phyloP scores from a whole-genome alignment of 345 rosid genomes.

The Hibiscus trionum region DNA sequence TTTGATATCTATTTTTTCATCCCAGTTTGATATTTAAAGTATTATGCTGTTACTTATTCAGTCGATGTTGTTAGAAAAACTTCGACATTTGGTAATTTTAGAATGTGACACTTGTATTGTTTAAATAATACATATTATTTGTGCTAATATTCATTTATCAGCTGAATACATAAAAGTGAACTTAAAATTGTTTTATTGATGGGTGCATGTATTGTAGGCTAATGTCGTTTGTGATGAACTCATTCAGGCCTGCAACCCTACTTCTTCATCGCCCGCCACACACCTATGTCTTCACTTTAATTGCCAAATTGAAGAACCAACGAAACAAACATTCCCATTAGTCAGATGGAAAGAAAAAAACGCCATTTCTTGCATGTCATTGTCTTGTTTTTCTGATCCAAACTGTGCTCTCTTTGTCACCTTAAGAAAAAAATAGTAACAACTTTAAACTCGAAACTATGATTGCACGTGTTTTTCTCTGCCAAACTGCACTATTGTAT shows the following conservation, averaged over 20 bases:
- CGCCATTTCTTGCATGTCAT: background rate
- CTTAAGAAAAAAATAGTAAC: background rate
- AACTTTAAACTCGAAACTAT: background rate
- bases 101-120: no score
- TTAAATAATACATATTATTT: no score
- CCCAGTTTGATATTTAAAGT: no score
- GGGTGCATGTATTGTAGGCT: background rate
- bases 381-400: background rate
- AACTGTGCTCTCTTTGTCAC: background rate
- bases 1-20: no score
- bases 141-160: no score
- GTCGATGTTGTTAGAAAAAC: no score
- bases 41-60: no score
- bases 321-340: conserved; percentile 1
- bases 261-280: background rate
- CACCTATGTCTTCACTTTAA: no score
- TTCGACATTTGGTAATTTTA: no score
- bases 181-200: no score
- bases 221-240: conserved; percentile 7
- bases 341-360: background rate
- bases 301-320: background rate
- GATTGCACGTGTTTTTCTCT: conserved; percentile 4
- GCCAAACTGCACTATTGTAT: background rate
- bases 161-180: no score
- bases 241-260: background rate